Evolutionary conservation across 306 rosid genomes (phyloP).

Genomic region (Coriaria nepalensis): DNA sequence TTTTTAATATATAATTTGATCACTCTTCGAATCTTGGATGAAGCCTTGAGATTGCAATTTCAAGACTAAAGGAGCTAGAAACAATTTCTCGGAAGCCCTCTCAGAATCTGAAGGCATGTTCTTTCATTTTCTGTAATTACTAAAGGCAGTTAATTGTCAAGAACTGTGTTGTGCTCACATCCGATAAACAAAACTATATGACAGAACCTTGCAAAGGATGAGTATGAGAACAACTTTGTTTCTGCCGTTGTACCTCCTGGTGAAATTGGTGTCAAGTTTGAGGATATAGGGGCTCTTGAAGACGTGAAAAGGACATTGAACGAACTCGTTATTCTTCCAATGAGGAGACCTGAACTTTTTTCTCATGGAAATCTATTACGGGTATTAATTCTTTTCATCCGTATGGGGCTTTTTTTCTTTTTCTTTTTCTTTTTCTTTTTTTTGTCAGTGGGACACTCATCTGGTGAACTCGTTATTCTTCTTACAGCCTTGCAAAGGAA

Average conservation of each 20-base stretch:
- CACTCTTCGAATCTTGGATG: slow-evolving; percentile 16
- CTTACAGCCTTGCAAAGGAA: slow-evolving; percentile 94
- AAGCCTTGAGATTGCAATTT: slow-evolving; percentile 77
- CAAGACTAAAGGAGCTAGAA: slow-evolving; percentile 77
- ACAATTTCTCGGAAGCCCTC: slow-evolving; percentile 49
- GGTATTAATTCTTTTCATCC: slow-evolving; percentile 33
- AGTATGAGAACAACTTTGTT: slow-evolving; percentile 82
- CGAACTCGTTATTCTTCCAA: slow-evolving; percentile 94
- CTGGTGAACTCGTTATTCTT: no score
- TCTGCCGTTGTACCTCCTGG: slow-evolving; percentile 90
- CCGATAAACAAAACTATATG: background rate
- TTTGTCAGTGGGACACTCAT: slow-evolving; percentile 3
- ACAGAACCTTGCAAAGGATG: slow-evolving; percentile 92
- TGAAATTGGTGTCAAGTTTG: slow-evolving; percentile 94
- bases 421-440: slow-evolving; percentile 14
- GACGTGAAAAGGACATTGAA: slow-evolving; percentile 80
- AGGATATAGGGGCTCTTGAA: slow-evolving; percentile 94
- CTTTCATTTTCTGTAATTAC: slow-evolving; percentile 2
- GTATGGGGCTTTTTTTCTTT: slow-evolving; percentile 5
- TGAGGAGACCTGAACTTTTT: slow-evolving; percentile 91
- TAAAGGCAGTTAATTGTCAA: background rate
- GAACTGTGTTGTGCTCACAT: background rate
- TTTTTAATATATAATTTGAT: slow-evolving; percentile 7
- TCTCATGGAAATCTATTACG: slow-evolving; percentile 86
- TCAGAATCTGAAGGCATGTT: slow-evolving; percentile 73